These are phyloP conservation scores for Phlyctochytrium planicorne DNA, from an alignment of 192 early-diverging fungal genomes.

Conservation along the genomic window DNA sequence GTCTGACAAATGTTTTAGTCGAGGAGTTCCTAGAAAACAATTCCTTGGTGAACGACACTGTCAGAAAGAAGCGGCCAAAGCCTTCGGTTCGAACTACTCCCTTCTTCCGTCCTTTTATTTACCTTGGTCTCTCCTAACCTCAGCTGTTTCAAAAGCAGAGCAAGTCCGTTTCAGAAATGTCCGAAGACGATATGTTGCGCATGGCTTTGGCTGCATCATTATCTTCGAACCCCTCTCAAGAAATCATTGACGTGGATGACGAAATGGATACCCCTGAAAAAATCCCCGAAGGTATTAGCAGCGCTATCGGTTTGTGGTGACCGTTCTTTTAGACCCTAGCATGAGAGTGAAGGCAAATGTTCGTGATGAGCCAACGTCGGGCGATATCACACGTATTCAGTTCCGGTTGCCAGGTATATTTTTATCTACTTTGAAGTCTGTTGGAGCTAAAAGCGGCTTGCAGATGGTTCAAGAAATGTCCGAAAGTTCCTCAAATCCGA, in stretches of 20 bases:
- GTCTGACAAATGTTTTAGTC: not conserved
- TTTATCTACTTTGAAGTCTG: not conserved
- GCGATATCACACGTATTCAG: constrained; percentile 75
- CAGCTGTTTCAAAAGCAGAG: no score
- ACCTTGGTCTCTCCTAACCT: no score
- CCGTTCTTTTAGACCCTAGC: constrained; percentile 23
- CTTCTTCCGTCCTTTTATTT: no score
- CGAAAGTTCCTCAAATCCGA: constrained; percentile 75
- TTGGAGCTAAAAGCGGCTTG: no score
- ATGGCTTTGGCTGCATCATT: constrained; percentile 81
- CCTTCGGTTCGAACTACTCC: no score
- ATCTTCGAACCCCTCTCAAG: constrained; percentile 27
- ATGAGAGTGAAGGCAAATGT: not conserved
- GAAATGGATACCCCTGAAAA: constrained; percentile 26
- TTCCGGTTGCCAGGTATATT: constrained; percentile 67
- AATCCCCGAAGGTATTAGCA: constrained; percentile 21
- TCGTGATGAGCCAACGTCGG: constrained; percentile 29
- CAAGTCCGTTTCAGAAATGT: constrained; percentile 67
- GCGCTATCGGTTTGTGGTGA: not conserved
- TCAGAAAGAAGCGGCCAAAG: constrained; percentile 18
- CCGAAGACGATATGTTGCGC: constrained; percentile 86
- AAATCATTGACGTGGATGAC: constrained; percentile 30
- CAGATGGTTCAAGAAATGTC: constrained; percentile 74
- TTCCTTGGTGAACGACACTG: not conserved
- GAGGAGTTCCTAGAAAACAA: not conserved